These are phyloP conservation scores for Chlorophyllum brunneum DNA, from an alignment of 768 basidiomycete genomes.

Conservation along the genomic window DNA sequence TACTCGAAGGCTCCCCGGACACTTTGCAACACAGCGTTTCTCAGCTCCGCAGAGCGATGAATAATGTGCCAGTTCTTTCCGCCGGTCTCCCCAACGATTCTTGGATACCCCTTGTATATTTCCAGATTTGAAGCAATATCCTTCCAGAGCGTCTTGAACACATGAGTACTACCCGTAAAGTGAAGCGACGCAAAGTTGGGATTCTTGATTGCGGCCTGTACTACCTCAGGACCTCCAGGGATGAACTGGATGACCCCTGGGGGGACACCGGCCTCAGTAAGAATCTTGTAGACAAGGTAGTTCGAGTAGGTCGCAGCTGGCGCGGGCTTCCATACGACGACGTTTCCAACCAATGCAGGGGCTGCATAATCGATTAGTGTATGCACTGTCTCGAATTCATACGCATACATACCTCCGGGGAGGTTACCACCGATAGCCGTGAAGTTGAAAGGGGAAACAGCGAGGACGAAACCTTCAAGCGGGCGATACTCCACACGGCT, in stretches of 20 bases:
- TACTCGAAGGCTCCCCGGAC: conserved; percentile 94
- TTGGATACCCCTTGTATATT: conserved; percentile 82
- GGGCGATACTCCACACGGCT: conserved; percentile 96
- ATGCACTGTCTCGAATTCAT: conserved; percentile 1
- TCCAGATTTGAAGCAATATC: conserved; percentile 89
- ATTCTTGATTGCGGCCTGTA: conserved; percentile 78
- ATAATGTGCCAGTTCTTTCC: conserved; percentile 99
- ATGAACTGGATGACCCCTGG: conserved; percentile 96
- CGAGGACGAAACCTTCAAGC: conserved; percentile 97
- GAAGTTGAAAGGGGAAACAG: conserved; percentile 98
- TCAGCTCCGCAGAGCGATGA: conserved; percentile 82
- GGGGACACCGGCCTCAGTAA: conserved; percentile 92
- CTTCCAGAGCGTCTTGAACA: conserved; percentile 97
- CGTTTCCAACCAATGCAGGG: conserved; percentile 94
- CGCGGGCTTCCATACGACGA: conserved; percentile 95
- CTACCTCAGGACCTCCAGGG: conserved; percentile 86
- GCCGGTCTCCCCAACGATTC: conserved; percentile 97
- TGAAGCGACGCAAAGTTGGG: conserved; percentile 83
- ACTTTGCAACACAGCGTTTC: conserved; percentile 86
- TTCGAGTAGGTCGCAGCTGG: conserved; percentile 94
- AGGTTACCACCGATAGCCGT: conserved; percentile 98
- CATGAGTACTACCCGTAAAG: conserved; percentile 93
- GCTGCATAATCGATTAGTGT: conserved; percentile 32
- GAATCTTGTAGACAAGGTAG: conserved; percentile 87
- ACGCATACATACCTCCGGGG: conserved; percentile 48